Evolutionary conservation across 1,139 yeast genomes (phyloP).

Genomic region (Diutina catenulata): DNA sequence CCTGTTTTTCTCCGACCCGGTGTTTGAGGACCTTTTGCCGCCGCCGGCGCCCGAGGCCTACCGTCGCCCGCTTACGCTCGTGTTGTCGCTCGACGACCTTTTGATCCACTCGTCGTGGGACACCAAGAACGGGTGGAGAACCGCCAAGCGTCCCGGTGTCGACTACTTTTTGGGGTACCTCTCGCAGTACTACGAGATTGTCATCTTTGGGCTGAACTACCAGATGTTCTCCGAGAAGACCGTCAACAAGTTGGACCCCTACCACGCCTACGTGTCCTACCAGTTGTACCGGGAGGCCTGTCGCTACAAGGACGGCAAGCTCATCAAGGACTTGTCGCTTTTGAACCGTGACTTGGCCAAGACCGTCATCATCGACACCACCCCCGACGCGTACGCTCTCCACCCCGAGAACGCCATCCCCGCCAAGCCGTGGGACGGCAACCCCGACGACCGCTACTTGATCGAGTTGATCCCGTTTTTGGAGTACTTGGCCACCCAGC

Average conservation of each 20-base stretch:
- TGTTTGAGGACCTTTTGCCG: constrained; percentile 82
- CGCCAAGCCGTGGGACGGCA: constrained; percentile 78
- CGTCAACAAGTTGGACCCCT: constrained; percentile 83
- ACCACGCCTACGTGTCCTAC: constrained; percentile 79
- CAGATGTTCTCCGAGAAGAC: constrained; percentile 80
- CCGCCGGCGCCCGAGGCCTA: constrained; percentile 83
- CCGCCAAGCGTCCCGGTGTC: constrained; percentile 97
- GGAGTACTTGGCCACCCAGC: constrained; percentile 91
- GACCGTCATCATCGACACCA: constrained; percentile 69
- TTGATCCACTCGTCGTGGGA: constrained; percentile 90
- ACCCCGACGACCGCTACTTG: constrained; percentile 57
- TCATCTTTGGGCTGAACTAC: constrained; percentile 75
- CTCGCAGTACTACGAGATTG: constrained; percentile 93
- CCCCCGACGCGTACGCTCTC: constrained; percentile 57
- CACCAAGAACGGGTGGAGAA: constrained; percentile 91
- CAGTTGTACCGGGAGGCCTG: constrained; percentile 88
- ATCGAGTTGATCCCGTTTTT: constrained; percentile 79
- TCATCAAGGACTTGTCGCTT: constrained; percentile 75
- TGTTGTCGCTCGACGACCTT: constrained; percentile 79
- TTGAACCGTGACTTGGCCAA: constrained; percentile 85
- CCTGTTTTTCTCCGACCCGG: constrained; percentile 86
- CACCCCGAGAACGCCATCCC: constrained; percentile 93
- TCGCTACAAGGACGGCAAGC: constrained; percentile 77
- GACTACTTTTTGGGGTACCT: constrained; percentile 93
- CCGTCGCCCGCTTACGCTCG: constrained; percentile 86